Evolutionary conservation across 306 rosid species (phyloP), one percentile per base, ranked within the genome.

Genomic region (Lithocarpus polystachyus): DNA sequence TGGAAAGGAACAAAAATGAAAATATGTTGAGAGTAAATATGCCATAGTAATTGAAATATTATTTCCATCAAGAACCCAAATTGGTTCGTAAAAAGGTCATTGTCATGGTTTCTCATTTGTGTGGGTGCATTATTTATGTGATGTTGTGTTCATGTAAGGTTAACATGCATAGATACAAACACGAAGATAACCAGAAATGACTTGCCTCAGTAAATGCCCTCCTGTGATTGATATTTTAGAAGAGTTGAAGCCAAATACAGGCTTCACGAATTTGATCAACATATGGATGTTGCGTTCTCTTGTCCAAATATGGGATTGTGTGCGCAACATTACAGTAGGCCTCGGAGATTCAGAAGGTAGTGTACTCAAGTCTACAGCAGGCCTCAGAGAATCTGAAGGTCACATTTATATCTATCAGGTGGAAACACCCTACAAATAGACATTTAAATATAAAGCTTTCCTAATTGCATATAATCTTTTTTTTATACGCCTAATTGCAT

Each of bases 181-280:
- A 51, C 15, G 56, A 48, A 48, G 72, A 10, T 61, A 80, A 51
- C 19, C 28, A 45, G 43, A 11, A 48, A 62, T 62, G 75, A 86
- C 90, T 88, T 89, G 85, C 99, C 97, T 88, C 37, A 75, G 75
- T 68, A 88, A 52, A 84, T 29, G 79, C 74, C 99, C 97, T 73
- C 99, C 99, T 5, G 88, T 83, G 70, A 89, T 79, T 57, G 91
- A 88, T 84, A 94, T 29, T 80, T 79, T 59, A 18, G 97, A 92
- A 51, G 89, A 79, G 82, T 88, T 94, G 91, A 94, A 94, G 71
- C 79, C 88, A 71, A 94, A 88, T 72, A 92, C 93, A 71, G 92
- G 97, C 83, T 94, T 89, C 69, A n/a, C 6, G 75, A 94, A 92
- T 26, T 81, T 82, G 8, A 92, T 61, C 28, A 86, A 67, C 84